These are phyloP conservation scores for Penicillium pancosmium DNA, from an alignment of 495 filamentous ascomycete genomes.

Conservation along the genomic window DNA sequence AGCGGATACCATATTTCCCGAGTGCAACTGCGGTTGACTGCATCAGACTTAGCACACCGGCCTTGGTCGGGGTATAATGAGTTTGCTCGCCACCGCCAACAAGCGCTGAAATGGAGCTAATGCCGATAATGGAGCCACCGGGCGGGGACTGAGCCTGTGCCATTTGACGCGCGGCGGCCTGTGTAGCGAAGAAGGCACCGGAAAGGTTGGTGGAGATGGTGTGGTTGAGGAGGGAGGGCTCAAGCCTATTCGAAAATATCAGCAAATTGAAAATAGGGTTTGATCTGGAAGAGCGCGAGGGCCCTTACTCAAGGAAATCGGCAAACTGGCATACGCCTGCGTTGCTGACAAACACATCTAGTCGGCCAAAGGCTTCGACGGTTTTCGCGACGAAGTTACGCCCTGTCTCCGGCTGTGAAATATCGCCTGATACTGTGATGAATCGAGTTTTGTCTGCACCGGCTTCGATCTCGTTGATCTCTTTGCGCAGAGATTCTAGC, in stretches of 20 bases:
- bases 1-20: slow-evolving; percentile 74
- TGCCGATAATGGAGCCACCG: slow-evolving; percentile 81
- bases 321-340: slow-evolving; percentile 85
- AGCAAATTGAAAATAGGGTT: slow-evolving; percentile 56
- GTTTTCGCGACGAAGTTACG: slow-evolving; percentile 57
- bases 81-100: slow-evolving; percentile 80
- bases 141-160: slow-evolving; percentile 54
- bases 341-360: slow-evolving; percentile 87
- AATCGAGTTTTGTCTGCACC: slow-evolving; percentile 48
- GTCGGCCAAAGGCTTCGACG: slow-evolving; percentile 57
- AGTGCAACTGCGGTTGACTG: slow-evolving; percentile 80
- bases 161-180: slow-evolving; percentile 84
- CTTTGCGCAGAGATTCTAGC: slow-evolving; percentile 54
- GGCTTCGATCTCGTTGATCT: slow-evolving; percentile 50
- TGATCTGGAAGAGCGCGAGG: neutral
- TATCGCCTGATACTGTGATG: slow-evolving; percentile 65
- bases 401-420: slow-evolving; percentile 66
- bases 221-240: slow-evolving; percentile 60
- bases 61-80: slow-evolving; percentile 93
- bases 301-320: slow-evolving; percentile 67
- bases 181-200: slow-evolving; percentile 82
- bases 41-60: slow-evolving; percentile 80
- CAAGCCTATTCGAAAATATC: slow-evolving; percentile 73
- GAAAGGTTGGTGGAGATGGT: slow-evolving; percentile 80
- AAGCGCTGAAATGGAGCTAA: slow-evolving; percentile 81